These are phyloP conservation scores for Suhomyces emberorum DNA, from an alignment of 805 yeast species.

Conservation along the genomic window DNA sequence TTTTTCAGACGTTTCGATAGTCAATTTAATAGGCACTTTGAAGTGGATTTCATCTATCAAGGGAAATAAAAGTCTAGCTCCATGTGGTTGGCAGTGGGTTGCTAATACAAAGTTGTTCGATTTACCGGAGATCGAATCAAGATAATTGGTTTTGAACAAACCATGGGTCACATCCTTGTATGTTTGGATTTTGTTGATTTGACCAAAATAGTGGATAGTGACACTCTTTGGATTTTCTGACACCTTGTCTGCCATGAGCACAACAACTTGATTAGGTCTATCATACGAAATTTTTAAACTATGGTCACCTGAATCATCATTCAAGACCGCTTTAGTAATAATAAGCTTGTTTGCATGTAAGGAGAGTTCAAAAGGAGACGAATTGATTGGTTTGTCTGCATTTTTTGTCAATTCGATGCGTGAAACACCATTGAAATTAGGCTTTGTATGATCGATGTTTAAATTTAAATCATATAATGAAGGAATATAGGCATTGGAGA, in stretches of 20 bases:
- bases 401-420: constrained; percentile 30
- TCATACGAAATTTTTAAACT: constrained; percentile 32
- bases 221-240: constrained; percentile 12
- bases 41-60: constrained; percentile 62
- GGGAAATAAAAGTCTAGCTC: constrained; percentile 63
- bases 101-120: constrained; percentile 55
- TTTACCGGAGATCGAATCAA: constrained; percentile 46
- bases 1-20: constrained; percentile 41
- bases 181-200: constrained; percentile 48
- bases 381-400: constrained; percentile 8
- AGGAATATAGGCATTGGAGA: constrained; percentile 37
- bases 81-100: constrained; percentile 71
- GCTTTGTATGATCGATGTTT: constrained; percentile 40
- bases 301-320: constrained; percentile 10
- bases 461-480: constrained; percentile 35
- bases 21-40: constrained; percentile 50
- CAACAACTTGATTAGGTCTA: constrained; percentile 37
- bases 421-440: constrained; percentile 45
- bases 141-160: constrained; percentile 63
- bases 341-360: constrained; percentile 43
- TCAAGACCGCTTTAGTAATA: constrained; percentile 30
- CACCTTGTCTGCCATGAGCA: constrained; percentile 20
- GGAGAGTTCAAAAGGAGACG: constrained; percentile 17
- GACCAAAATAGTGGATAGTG: constrained; percentile 46
- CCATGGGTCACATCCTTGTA: constrained; percentile 60